Evolutionary conservation across 352 stramenopile species (phyloP), one percentile per base, ranked within the genome.

Genomic region (Globisporangium mamillatum): DNA sequence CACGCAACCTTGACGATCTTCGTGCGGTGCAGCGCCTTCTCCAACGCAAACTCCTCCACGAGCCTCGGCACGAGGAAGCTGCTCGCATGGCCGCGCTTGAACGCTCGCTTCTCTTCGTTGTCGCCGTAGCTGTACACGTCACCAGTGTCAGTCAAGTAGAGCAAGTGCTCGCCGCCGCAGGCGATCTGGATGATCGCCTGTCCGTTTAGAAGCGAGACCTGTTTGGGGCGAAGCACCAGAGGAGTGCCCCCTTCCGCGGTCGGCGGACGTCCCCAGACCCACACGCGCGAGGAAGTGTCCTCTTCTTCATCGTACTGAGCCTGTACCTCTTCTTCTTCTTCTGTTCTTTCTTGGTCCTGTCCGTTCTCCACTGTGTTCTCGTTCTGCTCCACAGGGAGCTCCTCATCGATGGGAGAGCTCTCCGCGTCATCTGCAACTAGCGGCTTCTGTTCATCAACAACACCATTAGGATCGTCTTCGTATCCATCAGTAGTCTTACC

Each of bases 111-210:
- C 55, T 92, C 84, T 67, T 91, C 86, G 56, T 75, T 78, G 46
- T 92, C 82, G 0, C 84, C 84, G 65, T 84, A 94, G 56, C 80
- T 90, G 64, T 94, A 94, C 32, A 94, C 83, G 54, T 94, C 86
- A 10, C 86, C 86, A 1, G 80, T 88, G 1, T 81, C 80, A 3
- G 84, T 93, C 18, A 95, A 65, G 61, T 92, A 95, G 0, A 95
- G 70, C 54, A 93, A 65, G 60, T 92, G 83, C 56, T 93, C 86
- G 3, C 85, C 87, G 48, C 87, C 87, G 62, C 84, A 95, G 7
- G 87, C 85, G 14, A 95, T 77, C 70, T 93, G 79, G 27, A 92
- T 69, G 25, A 95, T 82, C 16, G 76, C 73, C 74, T 93, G 87
- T 0, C 82, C 81, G 25, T 73, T 79, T 1, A 87, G 18, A 8